A percentile compares a stretch with the other conserved stretches of the same genome.
phyloP scores from a whole-genome alignment of 1,284 basidiomycete species.

The Microstroma glucosiphilum region DNA sequence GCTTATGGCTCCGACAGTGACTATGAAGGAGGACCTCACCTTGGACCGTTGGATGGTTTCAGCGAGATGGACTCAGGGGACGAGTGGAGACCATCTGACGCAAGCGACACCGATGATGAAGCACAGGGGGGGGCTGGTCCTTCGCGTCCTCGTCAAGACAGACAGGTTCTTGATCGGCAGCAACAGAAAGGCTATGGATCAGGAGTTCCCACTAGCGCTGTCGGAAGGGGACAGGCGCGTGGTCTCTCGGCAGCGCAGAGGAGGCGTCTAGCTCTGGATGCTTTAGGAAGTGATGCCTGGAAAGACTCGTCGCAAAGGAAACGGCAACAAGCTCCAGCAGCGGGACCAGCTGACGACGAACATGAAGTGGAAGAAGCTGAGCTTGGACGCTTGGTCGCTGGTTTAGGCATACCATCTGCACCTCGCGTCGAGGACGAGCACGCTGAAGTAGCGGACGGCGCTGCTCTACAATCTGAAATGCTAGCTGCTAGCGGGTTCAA shows the following conservation, averaged over 20 bases:
- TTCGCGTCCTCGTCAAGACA: neutral
- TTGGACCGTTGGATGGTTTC: neutral
- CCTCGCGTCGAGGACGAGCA: neutral
- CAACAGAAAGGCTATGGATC: neutral
- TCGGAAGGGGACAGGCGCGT: neutral
- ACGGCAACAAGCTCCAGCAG: conserved; percentile 2
- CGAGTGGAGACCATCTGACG: conserved; percentile 1
- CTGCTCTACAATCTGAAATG: neutral
- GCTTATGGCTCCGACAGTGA: neutral
- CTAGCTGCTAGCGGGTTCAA: neutral
- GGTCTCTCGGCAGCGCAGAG: neutral
- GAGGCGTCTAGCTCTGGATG: neutral
- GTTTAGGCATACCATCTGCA: neutral
- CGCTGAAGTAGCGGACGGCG: neutral
- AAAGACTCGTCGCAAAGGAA: conserved; percentile 3
- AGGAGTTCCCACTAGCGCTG: neutral
- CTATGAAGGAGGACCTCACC: neutral
- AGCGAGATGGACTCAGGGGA: neutral
- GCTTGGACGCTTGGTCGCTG: neutral
- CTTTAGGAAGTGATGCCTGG: conserved; percentile 5
- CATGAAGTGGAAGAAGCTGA: conserved; percentile 2
- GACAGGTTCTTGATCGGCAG: neutral
- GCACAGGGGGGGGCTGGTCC: neutral
- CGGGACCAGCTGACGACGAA: neutral
- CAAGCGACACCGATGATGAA: neutral